Percentiles rank a stretch among this genome's conserved stretches.
Conservation (phyloP, 306 rosid species). For the Fragaria iinumae region DNA sequence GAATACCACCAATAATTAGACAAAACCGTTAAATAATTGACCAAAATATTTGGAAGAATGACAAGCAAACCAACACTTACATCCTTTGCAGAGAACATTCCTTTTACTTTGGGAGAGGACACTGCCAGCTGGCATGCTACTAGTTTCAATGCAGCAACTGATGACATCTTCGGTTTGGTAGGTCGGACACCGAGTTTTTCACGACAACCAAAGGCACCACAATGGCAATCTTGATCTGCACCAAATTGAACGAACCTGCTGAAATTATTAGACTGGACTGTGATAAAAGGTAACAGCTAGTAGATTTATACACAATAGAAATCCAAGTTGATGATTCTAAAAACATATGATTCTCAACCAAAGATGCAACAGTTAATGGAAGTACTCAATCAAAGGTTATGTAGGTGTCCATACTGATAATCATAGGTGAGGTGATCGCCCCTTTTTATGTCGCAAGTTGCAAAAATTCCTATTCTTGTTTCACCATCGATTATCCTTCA, state of each 20-base stretch:
- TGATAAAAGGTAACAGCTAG: not conserved
- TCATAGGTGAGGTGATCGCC: conserved; percentile 96
- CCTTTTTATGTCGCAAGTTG: conserved; percentile 61
- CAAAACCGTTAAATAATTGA: not conserved
- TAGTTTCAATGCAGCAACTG: conserved; percentile 84
- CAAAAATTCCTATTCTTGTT: conserved; percentile 91
- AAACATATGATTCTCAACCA: not conserved
- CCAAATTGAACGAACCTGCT: conserved; percentile 99
- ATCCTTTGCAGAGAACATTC: conserved; percentile 43
- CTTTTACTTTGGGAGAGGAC: conserved; percentile 58
- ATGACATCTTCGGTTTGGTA: conserved; percentile 73
- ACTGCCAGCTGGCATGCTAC: conserved; percentile 79
- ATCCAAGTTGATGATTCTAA: not conserved
- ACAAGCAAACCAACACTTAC: conserved; percentile 16
- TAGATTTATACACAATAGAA: not conserved
- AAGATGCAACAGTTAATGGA: not conserved
- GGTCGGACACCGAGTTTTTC: conserved; percentile 81
- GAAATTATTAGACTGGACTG: conserved; percentile 52
- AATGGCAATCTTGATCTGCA: conserved; percentile 99
- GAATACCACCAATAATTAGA: not conserved
- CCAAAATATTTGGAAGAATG: not conserved
- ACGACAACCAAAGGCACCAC: conserved; percentile 82
- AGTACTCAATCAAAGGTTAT: conserved; percentile 23
- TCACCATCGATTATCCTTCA: conserved; percentile 92
- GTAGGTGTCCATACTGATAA: conserved; percentile 73